These are phyloP conservation scores for Trichodelitschia bisporula DNA, from an alignment of 495 filamentous ascomycete species.

Conservation along the genomic window DNA sequence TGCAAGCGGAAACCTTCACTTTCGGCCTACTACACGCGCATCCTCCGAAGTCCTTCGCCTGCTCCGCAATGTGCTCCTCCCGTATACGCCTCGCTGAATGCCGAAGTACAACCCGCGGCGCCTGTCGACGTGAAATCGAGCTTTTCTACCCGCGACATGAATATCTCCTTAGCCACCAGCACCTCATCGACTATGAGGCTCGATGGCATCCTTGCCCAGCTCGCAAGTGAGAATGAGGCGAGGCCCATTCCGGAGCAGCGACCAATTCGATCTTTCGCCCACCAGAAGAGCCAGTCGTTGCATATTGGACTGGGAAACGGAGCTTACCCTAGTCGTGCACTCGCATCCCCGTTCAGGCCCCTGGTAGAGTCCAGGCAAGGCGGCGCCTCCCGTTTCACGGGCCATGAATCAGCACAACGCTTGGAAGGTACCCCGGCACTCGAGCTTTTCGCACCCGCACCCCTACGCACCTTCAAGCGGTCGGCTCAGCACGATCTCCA, in stretches of 20 bases:
- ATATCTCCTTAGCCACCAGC: constrained; percentile 59
- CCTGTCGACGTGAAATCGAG: too few species aligned
- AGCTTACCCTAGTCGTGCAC: too few species aligned
- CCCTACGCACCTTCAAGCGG: constrained; percentile 28
- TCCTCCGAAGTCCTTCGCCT: constrained; percentile 53
- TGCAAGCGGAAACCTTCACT: constrained; percentile 53
- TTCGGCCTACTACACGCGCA: constrained; percentile 39
- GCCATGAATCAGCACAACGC: constrained; percentile 19
- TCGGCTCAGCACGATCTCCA: constrained; percentile 23
- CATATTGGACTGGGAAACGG: constrained; percentile 16
- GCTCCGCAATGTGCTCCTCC: too few species aligned
- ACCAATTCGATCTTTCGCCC: constrained; percentile 11
- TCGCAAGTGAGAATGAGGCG: constrained; percentile 19
- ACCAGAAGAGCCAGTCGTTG: constrained; percentile 19
- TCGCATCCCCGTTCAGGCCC: not conserved
- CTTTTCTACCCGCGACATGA: constrained; percentile 61
- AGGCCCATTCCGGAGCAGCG: constrained; percentile 4
- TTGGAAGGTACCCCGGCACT: constrained; percentile 8
- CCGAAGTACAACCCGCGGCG: constrained; percentile 6
- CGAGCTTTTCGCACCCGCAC: constrained; percentile 12
- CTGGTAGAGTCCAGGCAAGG: too few species aligned
- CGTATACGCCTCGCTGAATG: constrained; percentile 1
- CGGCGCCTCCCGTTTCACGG: too few species aligned
- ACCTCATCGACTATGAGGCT: constrained; percentile 59
- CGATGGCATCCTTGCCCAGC: constrained; percentile 39